phyloP scores from a whole-genome alignment of 257 asterid genomes.

The Solanum ahanhuiri region DNA sequence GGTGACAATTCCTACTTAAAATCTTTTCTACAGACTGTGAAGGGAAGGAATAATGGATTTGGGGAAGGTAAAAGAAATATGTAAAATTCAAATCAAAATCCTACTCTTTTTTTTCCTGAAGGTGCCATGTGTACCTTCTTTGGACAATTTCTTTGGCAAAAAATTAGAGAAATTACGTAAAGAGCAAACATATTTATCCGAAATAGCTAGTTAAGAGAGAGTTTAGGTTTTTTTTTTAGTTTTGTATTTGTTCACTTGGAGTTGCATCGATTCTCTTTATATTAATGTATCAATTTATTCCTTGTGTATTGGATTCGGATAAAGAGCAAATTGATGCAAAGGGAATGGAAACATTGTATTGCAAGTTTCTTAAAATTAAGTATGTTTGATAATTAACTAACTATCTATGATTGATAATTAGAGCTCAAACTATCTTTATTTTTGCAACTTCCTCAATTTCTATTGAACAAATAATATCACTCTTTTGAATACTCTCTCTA shows the following conservation, averaged over 20 bases:
- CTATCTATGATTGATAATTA: not conserved
- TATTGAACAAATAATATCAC: no score
- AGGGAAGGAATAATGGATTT: not conserved
- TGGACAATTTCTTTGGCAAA: not conserved
- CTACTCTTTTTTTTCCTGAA: not conserved
- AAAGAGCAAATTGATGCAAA: no score
- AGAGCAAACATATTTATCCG: no score
- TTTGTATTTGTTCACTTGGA: not conserved
- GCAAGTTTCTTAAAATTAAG: not conserved
- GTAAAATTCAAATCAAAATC: not conserved
- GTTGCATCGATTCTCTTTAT: no score
- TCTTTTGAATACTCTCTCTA: no score
- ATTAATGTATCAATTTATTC: no score
- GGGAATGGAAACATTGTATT: not conserved
- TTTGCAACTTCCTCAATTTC: not conserved
- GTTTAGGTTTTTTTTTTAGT: no score
- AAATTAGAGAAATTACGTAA: no score
- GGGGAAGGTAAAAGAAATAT: no score
- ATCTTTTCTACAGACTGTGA: not conserved
- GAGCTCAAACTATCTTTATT: not conserved
- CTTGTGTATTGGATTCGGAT: no score
- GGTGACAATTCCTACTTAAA: not conserved
- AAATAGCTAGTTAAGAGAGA: no score
- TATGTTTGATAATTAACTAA: no score
- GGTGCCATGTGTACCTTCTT: not conserved